These are phyloP conservation scores for Talaromyces marneffei DNA, from an alignment of 2,329 filamentous ascomycete genomes.

Conservation along the genomic window DNA sequence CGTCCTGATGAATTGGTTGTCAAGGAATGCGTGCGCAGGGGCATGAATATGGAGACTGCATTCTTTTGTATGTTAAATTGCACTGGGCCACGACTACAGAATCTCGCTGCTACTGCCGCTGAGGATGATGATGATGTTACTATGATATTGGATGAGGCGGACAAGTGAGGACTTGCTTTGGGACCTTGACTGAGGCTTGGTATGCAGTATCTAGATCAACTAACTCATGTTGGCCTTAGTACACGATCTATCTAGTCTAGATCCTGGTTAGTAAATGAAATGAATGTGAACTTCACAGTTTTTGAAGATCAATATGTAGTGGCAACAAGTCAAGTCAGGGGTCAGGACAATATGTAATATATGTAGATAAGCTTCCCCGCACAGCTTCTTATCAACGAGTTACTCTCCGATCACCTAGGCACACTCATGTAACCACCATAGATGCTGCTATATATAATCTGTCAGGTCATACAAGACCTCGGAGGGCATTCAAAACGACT, in stretches of 20 bases:
- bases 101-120: neutral
- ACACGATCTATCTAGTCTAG: neutral
- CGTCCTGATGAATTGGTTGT: constrained; percentile 56
- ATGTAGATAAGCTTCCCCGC: neutral
- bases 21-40: constrained; percentile 50
- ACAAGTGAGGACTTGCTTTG: neutral
- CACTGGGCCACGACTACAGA: neutral
- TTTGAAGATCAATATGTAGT: neutral
- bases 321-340: neutral
- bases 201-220: neutral
- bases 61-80: constrained; percentile 26
- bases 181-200: neutral
- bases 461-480: neutral
- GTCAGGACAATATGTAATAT: neutral
- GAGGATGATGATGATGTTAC: neutral
- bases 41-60: constrained; percentile 50
- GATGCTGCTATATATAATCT: neutral
- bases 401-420: neutral
- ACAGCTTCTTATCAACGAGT: neutral
- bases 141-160: neutral
- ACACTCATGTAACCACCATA: neutral
- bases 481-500: neutral
- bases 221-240: neutral
- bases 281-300: neutral
- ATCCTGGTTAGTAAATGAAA: neutral